phyloP scores from a whole-genome alignment of 192 early-diverging fungal genomes.

The Coemansia sp. region DNA sequence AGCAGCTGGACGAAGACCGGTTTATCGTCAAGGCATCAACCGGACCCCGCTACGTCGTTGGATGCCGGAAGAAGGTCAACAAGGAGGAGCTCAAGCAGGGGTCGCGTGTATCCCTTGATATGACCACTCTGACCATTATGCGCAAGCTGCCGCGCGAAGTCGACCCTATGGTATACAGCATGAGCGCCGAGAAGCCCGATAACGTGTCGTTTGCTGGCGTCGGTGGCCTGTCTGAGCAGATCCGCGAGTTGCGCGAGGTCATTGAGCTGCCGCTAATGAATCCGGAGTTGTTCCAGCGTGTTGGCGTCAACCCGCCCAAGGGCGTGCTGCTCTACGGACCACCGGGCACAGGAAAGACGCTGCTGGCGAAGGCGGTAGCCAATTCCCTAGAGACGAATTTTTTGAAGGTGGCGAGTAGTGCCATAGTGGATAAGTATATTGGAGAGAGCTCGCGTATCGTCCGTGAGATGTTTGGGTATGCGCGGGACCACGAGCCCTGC shows the following conservation, averaged over 20 bases:
- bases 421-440: slow-evolving; percentile 99
- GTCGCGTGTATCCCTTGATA: slow-evolving; percentile 97
- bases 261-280: slow-evolving; percentile 99
- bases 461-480: slow-evolving; percentile 99
- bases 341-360: slow-evolving; percentile 97
- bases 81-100: slow-evolving; percentile 95
- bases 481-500: slow-evolving; percentile 98
- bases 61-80: slow-evolving; percentile 90
- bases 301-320: slow-evolving; percentile 98
- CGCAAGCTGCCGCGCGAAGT: slow-evolving; percentile 96
- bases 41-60: slow-evolving; percentile 97
- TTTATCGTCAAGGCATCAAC: slow-evolving; percentile 97
- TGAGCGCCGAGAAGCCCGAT: slow-evolving; percentile 97
- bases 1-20: slow-evolving; percentile 94
- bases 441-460: slow-evolving; percentile 97
- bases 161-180: slow-evolving; percentile 99
- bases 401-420: slow-evolving; percentile 96
- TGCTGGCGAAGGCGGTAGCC: slow-evolving; percentile 95
- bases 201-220: slow-evolving; percentile 94
- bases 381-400: slow-evolving; percentile 98
- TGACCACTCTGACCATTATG: slow-evolving; percentile 99
- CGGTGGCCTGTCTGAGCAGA: slow-evolving; percentile 93
- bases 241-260: slow-evolving; percentile 96
- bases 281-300: slow-evolving; percentile 95
- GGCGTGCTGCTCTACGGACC: slow-evolving; percentile 96